Evolutionary conservation across 805 yeast genomes (phyloP), one percentile per base, ranked within the genome.

Genomic region (Saturnispora zaruensis): DNA sequence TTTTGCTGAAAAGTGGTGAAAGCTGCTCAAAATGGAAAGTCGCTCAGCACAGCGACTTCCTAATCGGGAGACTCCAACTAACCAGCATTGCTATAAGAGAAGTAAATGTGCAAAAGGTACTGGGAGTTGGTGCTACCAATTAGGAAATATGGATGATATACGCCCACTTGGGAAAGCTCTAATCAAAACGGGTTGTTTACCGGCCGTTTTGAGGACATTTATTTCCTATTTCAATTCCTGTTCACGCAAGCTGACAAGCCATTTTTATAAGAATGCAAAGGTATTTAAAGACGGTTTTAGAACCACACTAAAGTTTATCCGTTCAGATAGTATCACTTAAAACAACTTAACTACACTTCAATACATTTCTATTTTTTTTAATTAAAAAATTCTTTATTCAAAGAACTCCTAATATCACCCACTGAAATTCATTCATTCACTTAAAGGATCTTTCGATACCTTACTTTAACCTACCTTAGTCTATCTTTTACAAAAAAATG

Each of bases 381-480:
- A 36, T 13, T 18, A 18, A 36, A 36, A 16, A 36, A 36, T 13
- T 36, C 40, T 18, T 16, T 36, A 11, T 36, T 36, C 14, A 36
- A 36, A 11, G 21, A 36, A 36, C 37, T 36, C 18, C 18, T 1
- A 36, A 20, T 36, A 36, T 36, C 23, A 36, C 40, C 40, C 23
- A 41, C 32, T 41, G 21, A 41, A n/a, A 41, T 24, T 37, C 34
- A 25, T 26, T 37, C 28, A 37, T 25, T 13, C 25, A 43, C 28
- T 16, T n/a, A 26, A 25, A 18, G 30, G 33, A 23, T 16, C 48
- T 37, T 28, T 48, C 37, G 51, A 49, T 49, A 49, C 51, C 51
- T 30, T 26, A 23, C 25, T 30, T 18, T 24, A 23, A 33, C 46
- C 41, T 40, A 44, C 46, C 41, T 26, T 30, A 28, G 45, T 49